Conservation (phyloP, 2,329 filamentous ascomycete genomes). For the Nemania diffusa region DNA sequence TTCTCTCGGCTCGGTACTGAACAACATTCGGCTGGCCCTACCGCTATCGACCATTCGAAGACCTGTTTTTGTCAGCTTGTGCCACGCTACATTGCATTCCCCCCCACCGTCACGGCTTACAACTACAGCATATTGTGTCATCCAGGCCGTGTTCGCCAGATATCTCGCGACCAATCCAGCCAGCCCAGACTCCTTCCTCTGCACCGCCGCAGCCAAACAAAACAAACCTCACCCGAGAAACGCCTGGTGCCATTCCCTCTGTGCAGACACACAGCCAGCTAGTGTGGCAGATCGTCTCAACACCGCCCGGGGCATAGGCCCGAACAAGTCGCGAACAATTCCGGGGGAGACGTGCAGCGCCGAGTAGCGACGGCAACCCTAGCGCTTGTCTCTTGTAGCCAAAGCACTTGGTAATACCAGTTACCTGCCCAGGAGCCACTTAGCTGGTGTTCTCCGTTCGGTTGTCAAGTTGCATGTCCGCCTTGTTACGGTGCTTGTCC, state of each 20-base stretch:
- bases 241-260: conserved; percentile 19
- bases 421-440: conserved; percentile 23
- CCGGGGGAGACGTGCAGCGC: conserved; percentile 24
- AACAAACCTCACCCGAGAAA: conserved; percentile 20
- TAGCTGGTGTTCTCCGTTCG: conserved; percentile 21
- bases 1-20: conserved; percentile 19
- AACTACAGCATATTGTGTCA: conserved; percentile 45
- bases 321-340: conserved; percentile 16
- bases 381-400: conserved; percentile 14
- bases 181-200: conserved; percentile 34
- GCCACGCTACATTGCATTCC: conserved; percentile 35
- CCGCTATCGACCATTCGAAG: conserved; percentile 27
- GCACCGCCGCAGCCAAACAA: conserved; percentile 39
- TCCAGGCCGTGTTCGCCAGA: conserved; percentile 34
- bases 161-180: conserved; percentile 41
- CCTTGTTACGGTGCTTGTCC: conserved; percentile 39
- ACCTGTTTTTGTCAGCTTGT: conserved; percentile 22
- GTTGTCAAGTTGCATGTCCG: conserved; percentile 42
- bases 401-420: not conserved
- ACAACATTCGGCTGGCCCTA: conserved; percentile 36
- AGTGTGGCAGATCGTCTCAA: conserved; percentile 17
- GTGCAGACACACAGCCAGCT: conserved; percentile 10
- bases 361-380: conserved; percentile 5
- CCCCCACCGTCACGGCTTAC: conserved; percentile 32
- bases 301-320: conserved; percentile 18